Evolutionary conservation across 352 stramenopile species (phyloP).

Genomic region (Pythium apleroticum): DNA sequence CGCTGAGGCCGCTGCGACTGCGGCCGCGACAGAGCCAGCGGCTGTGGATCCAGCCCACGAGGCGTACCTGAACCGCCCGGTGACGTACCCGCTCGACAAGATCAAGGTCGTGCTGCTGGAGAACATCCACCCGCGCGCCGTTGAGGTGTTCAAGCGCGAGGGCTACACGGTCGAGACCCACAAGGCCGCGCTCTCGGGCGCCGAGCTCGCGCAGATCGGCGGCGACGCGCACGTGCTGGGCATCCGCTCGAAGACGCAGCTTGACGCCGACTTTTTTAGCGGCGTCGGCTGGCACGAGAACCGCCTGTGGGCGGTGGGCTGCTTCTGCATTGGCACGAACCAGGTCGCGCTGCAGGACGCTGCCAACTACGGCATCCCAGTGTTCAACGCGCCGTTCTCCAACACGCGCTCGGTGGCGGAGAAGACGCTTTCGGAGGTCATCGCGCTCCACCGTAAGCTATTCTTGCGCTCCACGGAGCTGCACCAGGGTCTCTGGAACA

Average conservation of each 20-base stretch:
- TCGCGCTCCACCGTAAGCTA: slow-evolving; percentile 81
- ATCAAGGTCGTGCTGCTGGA: slow-evolving; percentile 84
- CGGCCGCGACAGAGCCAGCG: slow-evolving; percentile 16
- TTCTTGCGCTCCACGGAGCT: slow-evolving; percentile 78
- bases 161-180: slow-evolving; percentile 77
- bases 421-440: slow-evolving; percentile 83
- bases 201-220: slow-evolving; percentile 68
- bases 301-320: slow-evolving; percentile 75
- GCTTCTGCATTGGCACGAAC: slow-evolving; percentile 87
- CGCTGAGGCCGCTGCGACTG: slow-evolving; percentile 2
- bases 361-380: slow-evolving; percentile 63
- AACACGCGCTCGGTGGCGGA: slow-evolving; percentile 85
- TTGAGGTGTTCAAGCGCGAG: slow-evolving; percentile 76
- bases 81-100: slow-evolving; percentile 78
- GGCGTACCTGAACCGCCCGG: slow-evolving; percentile 59
- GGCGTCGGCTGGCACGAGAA: slow-evolving; percentile 79
- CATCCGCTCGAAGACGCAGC: slow-evolving; percentile 83
- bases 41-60: slow-evolving; percentile 20
- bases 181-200: slow-evolving; percentile 70
- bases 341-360: slow-evolving; percentile 67
- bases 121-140: slow-evolving; percentile 80
- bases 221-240: slow-evolving; percentile 78
- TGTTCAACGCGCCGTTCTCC: slow-evolving; percentile 85
- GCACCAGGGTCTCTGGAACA: slow-evolving; percentile 77
- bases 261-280: slow-evolving; percentile 75